Base-by-base conservation (phyloP, 1,139 yeast species). In the Geotrichum reessii region DNA sequence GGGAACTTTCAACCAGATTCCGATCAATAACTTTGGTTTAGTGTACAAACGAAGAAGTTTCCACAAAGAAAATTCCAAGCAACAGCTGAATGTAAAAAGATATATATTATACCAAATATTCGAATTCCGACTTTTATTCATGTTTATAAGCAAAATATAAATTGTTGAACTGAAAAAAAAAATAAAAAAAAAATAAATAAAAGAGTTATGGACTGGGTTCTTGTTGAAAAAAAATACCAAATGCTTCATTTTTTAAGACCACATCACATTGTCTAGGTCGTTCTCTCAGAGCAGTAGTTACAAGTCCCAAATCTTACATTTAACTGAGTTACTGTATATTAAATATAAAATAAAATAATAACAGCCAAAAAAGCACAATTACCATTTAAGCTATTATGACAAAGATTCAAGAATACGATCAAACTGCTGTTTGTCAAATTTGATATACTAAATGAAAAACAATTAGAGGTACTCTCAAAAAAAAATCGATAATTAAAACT, bases 341-440 rank as follows among this genome's bases (percentile, higher is more conserved):
- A 5, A 25, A 25, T 25, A 7, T 4, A 25, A 25, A 25, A 25
- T 5, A 25, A 25, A 25, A 25, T 25, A 25, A 5, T 25, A 25
- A 25, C 7, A 25, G 7, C 28, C 7, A 5, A 25, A 7, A 25
- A 5, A 5, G 28, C 4, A 25, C 4, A 25, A 25, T 25, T 25
- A 7, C 7, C 28, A 7, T 25, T 25, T 25, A 25, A 7, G 28
- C 7, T 25, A 25, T 7, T 56, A 56, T 11, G 52, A 19, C 22
- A 77, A 63, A 1, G 77, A 71, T 28, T 74, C 73, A 44, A 81
- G 63, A 14, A 74, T 72, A 14, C 70, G 67, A 59, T 86, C 92
- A 68, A 88, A 81, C 68, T 79, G 81, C 53, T 74, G 72, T 68
- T 84, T 85, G 69, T 82, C 86, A 68, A 84, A 88, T 73, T 85